Evolutionary conservation across 345 rosid genomes (phyloP).

Genomic region (Aethionema arabicum): DNA sequence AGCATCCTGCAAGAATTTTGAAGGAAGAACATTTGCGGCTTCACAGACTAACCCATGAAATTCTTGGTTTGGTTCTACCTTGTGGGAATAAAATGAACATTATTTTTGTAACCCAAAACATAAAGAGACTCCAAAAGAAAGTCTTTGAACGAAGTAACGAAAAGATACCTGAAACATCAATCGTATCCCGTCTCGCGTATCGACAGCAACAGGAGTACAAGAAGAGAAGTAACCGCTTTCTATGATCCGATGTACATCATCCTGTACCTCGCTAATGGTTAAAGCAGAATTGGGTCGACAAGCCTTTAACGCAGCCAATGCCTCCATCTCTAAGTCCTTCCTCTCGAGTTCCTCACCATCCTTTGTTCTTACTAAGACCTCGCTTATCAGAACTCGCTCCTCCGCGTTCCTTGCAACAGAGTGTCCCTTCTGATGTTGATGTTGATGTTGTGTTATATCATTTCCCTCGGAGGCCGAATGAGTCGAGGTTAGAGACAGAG

Average conservation of each 20-base stretch:
- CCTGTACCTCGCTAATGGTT: constrained; percentile 81
- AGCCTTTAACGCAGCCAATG: constrained; percentile 74
- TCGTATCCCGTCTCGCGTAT: constrained; percentile 87
- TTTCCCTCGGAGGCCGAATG: constrained; percentile 39
- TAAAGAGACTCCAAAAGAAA: background rate
- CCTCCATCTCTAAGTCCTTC: constrained; percentile 87
- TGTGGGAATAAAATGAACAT: constrained; percentile 51
- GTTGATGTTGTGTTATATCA: constrained; percentile 36
- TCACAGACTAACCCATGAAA: constrained; percentile 86
- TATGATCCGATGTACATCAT: constrained; percentile 89
- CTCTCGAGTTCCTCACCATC: constrained; percentile 94
- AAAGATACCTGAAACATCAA: constrained; percentile 76
- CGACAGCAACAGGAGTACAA: constrained; percentile 89
- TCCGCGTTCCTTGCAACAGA: constrained; percentile 53
- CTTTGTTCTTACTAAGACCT: constrained; percentile 85
- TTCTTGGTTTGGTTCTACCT: constrained; percentile 99
- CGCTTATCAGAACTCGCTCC: constrained; percentile 87
- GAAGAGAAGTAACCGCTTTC: constrained; percentile 85
- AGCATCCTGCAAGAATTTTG: constrained; percentile 77
- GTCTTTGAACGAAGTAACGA: background rate
- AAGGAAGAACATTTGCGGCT: constrained; percentile 93
- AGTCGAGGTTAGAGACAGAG: constrained; percentile 44
- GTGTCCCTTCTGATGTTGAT: constrained; percentile 42
- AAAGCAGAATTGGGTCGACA: constrained; percentile 86
- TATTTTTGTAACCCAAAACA: constrained; percentile 22